Evolutionary conservation across 1,284 basidiomycete species (phyloP).

Genomic region (Caloboletus firmus): DNA sequence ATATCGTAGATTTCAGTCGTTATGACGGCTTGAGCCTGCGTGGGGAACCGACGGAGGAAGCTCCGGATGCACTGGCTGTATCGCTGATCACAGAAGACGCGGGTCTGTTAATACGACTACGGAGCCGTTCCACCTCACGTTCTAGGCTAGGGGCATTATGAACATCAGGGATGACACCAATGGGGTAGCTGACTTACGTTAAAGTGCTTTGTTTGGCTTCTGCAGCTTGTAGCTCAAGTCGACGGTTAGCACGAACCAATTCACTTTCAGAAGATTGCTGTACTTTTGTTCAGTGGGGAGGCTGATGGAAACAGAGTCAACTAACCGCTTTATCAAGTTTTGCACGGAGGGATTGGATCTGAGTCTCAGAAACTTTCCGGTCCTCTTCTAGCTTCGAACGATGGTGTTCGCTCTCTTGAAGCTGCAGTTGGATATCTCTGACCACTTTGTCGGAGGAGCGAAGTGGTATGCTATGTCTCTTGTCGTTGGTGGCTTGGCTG

Average conservation of each 20-base stretch:
- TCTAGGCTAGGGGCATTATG: conserved; percentile 49
- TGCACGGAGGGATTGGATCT: conserved; percentile 55
- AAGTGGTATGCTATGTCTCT: conserved; percentile 48
- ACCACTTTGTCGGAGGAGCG: conserved; percentile 53
- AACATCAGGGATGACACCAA: conserved; percentile 3
- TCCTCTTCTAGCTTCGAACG: conserved; percentile 64
- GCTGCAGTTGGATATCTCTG: conserved; percentile 54
- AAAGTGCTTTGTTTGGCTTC: conserved; percentile 72
- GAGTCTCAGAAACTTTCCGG: conserved; percentile 55
- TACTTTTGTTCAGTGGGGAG: conserved; percentile 6
- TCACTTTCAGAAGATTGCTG: conserved; percentile 73
- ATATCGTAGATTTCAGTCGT: conserved; percentile 1
- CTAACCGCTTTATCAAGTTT: conserved; percentile 55
- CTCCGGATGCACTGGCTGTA: conserved; percentile 17
- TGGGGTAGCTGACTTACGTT: conserved; percentile 46
- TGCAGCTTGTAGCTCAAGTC: conserved; percentile 71
- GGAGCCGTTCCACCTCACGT: conserved; percentile 66
- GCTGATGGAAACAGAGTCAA: conserved; percentile 1
- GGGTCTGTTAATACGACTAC: conserved; percentile 59
- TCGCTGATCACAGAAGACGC: conserved; percentile 35
- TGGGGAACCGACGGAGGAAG: conserved; percentile 35
- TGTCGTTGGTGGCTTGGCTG: conserved; percentile 48
- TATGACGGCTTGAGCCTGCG: conserved; percentile 31
- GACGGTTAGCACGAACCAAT: conserved; percentile 67
- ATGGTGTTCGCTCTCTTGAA: conserved; percentile 62